phyloP scores from a whole-genome alignment of 345 rosid genomes.

The Rhizophora mangle region DNA sequence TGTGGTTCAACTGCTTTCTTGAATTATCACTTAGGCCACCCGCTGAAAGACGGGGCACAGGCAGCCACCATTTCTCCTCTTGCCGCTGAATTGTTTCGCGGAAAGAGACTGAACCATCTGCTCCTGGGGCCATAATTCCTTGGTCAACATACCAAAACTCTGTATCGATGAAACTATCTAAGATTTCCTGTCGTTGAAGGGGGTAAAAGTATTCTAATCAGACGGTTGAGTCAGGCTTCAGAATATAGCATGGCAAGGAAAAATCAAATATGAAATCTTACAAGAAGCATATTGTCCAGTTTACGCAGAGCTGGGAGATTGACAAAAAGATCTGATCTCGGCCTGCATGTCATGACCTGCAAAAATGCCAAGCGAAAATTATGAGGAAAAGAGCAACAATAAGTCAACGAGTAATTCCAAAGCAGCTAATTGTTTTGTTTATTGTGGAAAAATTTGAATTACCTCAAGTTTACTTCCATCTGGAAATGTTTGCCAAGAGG shows the following conservation, averaged over 20 bases:
- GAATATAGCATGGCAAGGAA: not conserved
- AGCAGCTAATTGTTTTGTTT: not conserved
- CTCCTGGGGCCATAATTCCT: constrained; percentile 74
- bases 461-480: constrained; percentile 98
- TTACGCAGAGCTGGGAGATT: constrained; percentile 94
- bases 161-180: constrained; percentile 66
- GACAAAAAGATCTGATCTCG: constrained; percentile 77
- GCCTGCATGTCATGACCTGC: constrained; percentile 94
- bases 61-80: constrained; percentile 99
- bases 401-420: not conserved
- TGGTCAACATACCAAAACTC: constrained; percentile 98
- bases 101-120: constrained; percentile 77
- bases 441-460: not conserved
- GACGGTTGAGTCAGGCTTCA: not conserved
- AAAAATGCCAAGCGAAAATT: constrained; percentile 1
- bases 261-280: constrained; percentile 30
- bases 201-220: not conserved
- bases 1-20: constrained; percentile 86
- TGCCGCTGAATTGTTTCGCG: constrained; percentile 74
- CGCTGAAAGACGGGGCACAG: constrained; percentile 78
- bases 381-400: not conserved
- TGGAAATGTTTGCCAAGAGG: constrained; percentile 93
- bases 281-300: constrained; percentile 97
- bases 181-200: constrained; percentile 57
- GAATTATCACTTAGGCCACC: constrained; percentile 74